Base-by-base conservation (phyloP, 2,329 filamentous ascomycete species). In the Aspergillus thermomutatus region DNA sequence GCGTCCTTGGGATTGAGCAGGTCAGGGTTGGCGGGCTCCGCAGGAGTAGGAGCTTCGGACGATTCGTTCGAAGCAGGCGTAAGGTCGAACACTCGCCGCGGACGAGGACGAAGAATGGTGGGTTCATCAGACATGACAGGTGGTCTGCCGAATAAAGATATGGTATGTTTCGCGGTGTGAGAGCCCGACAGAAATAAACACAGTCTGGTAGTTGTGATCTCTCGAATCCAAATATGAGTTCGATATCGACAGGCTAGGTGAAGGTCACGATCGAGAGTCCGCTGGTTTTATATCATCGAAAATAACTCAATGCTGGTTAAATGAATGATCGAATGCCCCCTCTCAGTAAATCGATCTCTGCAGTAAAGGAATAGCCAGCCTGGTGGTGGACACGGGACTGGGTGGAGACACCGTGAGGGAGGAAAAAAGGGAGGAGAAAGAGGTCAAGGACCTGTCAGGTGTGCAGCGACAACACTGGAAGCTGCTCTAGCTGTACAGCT, bases 11-110 rank as follows among this genome's bases (percentile, higher is more conserved):
- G 61, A 41, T 67, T 70, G 28, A 77, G 64, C 6, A 73, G 58
- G 23, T 77, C 72, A 7, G 70, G 46, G 54, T 71, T 70, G 28
- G 67, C 62, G 9, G 66, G 51, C 56, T 79, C 76, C 46, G 67
- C 66, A 28, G 76, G 75, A 9, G 75, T 75, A 4, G 74, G 67
- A 43, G 77, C 69, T 53, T 69, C 66, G 21, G 78, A 78, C 11
- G 75, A 75, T 49, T 76, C 74, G 52, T 73, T 73, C 19, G 78
- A 78, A 11, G 75, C 69, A 31, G 77, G 75, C 56, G 80, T 81
- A 58, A 87, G 72, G 28, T 87, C 82, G 75, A 92, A 92, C 17
- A 87, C 82, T 47, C 90, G 85, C 57, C 88, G 85, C 23, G 90
- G 88, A 59, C 87, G 82, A 5, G 91, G 91, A 50, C 87, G 86